phyloP scores from a whole-genome alignment of 192 early-diverging fungal genomes.

The Backusella tarrabulga region DNA sequence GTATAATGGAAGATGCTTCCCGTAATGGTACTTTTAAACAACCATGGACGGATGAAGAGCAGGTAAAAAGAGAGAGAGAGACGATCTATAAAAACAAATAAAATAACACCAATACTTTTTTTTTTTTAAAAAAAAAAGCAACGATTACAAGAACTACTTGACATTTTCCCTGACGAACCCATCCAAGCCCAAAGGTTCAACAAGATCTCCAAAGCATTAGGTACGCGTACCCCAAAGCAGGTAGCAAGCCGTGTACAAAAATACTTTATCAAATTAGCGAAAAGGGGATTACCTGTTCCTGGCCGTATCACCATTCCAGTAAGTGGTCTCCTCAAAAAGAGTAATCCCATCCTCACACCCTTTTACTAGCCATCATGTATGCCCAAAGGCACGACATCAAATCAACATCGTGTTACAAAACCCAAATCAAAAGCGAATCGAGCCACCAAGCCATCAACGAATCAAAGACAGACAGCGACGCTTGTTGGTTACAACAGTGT shows the following conservation, averaged over 20 bases:
- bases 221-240: conserved; percentile 69
- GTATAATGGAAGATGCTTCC: conserved; percentile 34
- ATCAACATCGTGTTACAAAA: not conserved
- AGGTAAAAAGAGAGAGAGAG: conserved; percentile 14
- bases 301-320: conserved; percentile 58
- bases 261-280: conserved; percentile 78
- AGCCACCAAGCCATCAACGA: not conserved
- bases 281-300: conserved; percentile 67
- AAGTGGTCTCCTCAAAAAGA: not conserved
- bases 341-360: too few relatives aligned
- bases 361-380: conserved; percentile 27
- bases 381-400: conserved; percentile 23
- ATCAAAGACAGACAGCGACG: conserved; percentile 13
- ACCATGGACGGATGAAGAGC: conserved; percentile 74
- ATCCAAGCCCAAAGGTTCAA: conserved; percentile 66
- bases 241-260: conserved; percentile 79
- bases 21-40: conserved; percentile 55
- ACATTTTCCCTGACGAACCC: conserved; percentile 68
- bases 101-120: too few relatives aligned
- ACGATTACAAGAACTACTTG: conserved; percentile 56
- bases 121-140: conserved; percentile 19
- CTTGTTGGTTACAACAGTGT: conserved; percentile 28
- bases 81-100: not conserved
- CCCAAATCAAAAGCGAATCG: not conserved
- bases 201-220: conserved; percentile 69